Evolutionary conservation across 176 grass and related monocot genomes (phyloP).

Genomic region (Hsuehochloa calcarea): DNA sequence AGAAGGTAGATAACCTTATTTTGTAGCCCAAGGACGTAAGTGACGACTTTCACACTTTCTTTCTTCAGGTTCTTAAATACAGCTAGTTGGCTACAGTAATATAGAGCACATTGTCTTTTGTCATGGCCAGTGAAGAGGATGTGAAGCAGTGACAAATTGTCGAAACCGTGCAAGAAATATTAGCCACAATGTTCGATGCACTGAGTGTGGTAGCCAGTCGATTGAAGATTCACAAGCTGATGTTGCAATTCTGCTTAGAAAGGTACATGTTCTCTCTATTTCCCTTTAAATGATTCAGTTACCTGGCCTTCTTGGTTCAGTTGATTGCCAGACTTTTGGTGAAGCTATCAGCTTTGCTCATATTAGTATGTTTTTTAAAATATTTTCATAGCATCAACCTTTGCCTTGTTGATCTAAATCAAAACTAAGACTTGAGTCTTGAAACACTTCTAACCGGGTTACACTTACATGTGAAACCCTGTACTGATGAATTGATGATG

Average conservation of each 20-base stretch:
- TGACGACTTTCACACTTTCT: background rate
- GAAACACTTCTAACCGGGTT: background rate
- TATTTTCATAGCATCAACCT: background rate
- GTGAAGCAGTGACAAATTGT: slow-evolving; percentile 70
- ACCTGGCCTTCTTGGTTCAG: background rate
- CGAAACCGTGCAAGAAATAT: slow-evolving; percentile 83
- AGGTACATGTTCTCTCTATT: slow-evolving; percentile 42
- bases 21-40: background rate
- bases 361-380: background rate
- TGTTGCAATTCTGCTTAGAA: slow-evolving; percentile 90
- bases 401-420: background rate
- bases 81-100: background rate
- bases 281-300: background rate
- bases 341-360: background rate
- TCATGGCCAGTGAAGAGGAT: slow-evolving; percentile 68
- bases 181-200: slow-evolving; percentile 92
- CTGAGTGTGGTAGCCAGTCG: slow-evolving; percentile 94
- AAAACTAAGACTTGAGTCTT: background rate
- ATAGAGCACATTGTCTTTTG: slow-evolving; percentile 10
- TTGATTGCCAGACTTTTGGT: background rate
- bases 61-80: background rate
- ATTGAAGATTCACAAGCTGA: slow-evolving; percentile 99
- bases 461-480: background rate
- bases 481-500: background rate
- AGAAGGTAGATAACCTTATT: background rate